These are phyloP conservation scores for Paraphoma sp. DNA, from an alignment of 2,329 filamentous ascomycete genomes.

Conservation along the genomic window DNA sequence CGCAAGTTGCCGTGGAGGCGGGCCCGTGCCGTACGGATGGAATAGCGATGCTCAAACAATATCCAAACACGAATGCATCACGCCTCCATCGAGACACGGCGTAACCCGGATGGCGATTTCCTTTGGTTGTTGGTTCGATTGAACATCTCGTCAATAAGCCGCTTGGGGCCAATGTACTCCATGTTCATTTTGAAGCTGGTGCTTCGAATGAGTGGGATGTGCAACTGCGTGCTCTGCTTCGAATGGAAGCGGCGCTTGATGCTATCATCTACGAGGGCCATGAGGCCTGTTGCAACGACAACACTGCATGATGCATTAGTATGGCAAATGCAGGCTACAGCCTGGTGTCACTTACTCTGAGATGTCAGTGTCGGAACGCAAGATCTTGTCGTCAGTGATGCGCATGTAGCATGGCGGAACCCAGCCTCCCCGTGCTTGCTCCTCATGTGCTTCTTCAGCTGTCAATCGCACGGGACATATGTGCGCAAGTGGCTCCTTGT, in stretches of 20 bases:
- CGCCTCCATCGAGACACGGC: slow-evolving; percentile 22
- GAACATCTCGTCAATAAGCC: slow-evolving; percentile 69
- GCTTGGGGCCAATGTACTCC: slow-evolving; percentile 68
- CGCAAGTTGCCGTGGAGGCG: slow-evolving; percentile 23
- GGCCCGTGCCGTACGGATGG: slow-evolving; percentile 15
- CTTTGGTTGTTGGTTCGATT: slow-evolving; percentile 51
- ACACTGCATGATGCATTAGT: slow-evolving; percentile 64
- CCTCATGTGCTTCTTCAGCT: slow-evolving; percentile 71
- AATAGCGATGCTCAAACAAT: slow-evolving; percentile 22
- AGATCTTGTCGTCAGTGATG: slow-evolving; percentile 77
- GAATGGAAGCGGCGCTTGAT: slow-evolving; percentile 80
- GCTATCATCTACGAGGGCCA: slow-evolving; percentile 87
- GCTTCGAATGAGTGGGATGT: slow-evolving; percentile 58
- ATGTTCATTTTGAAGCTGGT: slow-evolving; percentile 62
- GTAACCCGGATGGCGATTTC: slow-evolving; percentile 36
- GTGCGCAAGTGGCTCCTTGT: slow-evolving; percentile 72
- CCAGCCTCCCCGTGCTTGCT: slow-evolving; percentile 84
- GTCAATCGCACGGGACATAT: slow-evolving; percentile 83
- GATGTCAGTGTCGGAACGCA: slow-evolving; percentile 76
- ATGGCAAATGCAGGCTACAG: slow-evolving; percentile 3
- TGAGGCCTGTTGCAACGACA: slow-evolving; percentile 86
- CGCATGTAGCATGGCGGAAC: slow-evolving; percentile 89
- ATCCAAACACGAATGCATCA: slow-evolving; percentile 7
- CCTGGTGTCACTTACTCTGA: slow-evolving; percentile 73
- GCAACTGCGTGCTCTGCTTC: slow-evolving; percentile 59